A percentile compares a stretch with the other conserved stretches of the same genome.
phyloP scores from a whole-genome alignment of 176 grass and related monocot genomes.

The Musa beccarii region DNA sequence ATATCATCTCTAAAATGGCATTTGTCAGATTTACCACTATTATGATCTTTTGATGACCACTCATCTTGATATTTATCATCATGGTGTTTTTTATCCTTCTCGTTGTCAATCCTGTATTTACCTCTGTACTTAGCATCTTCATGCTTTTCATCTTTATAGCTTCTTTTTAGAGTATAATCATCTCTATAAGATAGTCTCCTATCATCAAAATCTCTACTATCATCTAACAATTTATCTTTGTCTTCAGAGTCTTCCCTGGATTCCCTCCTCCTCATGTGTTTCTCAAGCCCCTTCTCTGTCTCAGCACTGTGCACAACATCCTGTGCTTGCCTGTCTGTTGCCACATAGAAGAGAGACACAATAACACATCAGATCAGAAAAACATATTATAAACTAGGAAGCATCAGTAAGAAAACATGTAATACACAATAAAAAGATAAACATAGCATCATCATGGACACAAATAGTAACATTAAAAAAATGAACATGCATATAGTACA shows the following conservation, averaged over 20 bases:
- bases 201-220: constrained; percentile 65
- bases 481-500: neutral
- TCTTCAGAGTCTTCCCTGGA: constrained; percentile 43
- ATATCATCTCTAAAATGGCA: constrained; percentile 61
- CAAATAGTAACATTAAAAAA: neutral
- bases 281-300: constrained; percentile 43
- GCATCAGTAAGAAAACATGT: neutral
- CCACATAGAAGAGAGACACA: neutral
- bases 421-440: too few species aligned
- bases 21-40: constrained; percentile 47
- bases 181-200: constrained; percentile 57
- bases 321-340: constrained; percentile 37
- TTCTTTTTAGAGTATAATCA: constrained; percentile 62
- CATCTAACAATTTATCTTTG: constrained; percentile 50
- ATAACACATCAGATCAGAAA: neutral
- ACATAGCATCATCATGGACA: too few species aligned
- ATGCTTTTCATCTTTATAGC: constrained; percentile 61
- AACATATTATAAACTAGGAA: neutral
- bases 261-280: constrained; percentile 49
- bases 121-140: constrained; percentile 75
- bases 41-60: constrained; percentile 30
- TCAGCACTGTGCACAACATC: constrained; percentile 8
- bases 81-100: constrained; percentile 45
- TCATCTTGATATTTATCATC: constrained; percentile 54
- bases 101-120: constrained; percentile 56